Evolutionary conservation across 2,329 filamentous ascomycete genomes (phyloP), one percentile per base, ranked within the genome.

Genomic region (Anisogramma anomala): DNA sequence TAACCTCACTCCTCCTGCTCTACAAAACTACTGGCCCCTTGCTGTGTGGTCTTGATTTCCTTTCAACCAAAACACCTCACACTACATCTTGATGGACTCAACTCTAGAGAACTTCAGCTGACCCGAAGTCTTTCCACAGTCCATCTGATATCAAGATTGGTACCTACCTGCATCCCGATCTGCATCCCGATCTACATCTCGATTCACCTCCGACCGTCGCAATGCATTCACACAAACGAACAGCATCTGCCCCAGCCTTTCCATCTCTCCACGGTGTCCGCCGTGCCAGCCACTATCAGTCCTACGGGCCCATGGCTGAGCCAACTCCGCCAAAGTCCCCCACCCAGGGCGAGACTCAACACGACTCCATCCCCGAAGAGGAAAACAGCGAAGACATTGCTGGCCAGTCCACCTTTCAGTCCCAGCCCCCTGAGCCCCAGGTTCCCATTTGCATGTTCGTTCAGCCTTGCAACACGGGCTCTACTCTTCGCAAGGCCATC

Each of bases 401-500:
- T 35, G 45, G 18, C n/a, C 45, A 48, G 8, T 41, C 34, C 8
- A 36, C 49, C 15, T 32, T 50, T 11, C 41, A 47, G 33, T 47
- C 49, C 33, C 47, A 52, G 33, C 36, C 49, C 15, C 33, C 51
- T 11, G 41, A 47, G 33, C 48, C 49, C 33, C 47, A 52, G 33
- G 30, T 34, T 18, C 23, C 58, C 11, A 55, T 51, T 18, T 80
- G 76, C 52, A 71, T 75, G 62, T 77, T 71, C 48, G 67, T 71
- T 13, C 57, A 64, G 1, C 64, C 72, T 46, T 82, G 77, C 53
- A 67, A 72, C 33, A 79, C 74, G 0, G 68, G 68, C 3, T 77
- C 74, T 4, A 68, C 74, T 41, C 70, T 71, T 18, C 75, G 84
- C 35, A 89, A 89, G 60, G 77, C 81, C 4, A 81, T 89, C 45